Conservation (phyloP, 2,329 filamentous ascomycete genomes). For the Alternaria viburni region DNA sequence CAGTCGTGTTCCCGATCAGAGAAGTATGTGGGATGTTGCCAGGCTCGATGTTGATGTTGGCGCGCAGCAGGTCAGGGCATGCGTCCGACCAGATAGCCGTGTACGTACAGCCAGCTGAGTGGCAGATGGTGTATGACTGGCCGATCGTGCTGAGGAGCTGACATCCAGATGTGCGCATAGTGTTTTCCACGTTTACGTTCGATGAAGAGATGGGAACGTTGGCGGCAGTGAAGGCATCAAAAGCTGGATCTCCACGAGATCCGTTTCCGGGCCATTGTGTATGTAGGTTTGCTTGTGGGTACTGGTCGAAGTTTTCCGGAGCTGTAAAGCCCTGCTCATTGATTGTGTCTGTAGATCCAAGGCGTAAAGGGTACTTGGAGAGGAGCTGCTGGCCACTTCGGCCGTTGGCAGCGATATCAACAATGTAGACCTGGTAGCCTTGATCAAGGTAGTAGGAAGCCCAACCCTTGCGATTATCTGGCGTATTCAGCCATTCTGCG, state of each 20-base stretch:
- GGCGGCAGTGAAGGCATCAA: conserved; percentile 25
- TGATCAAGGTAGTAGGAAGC: conserved; percentile 26
- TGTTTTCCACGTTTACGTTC: conserved; percentile 23
- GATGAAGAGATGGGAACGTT: conserved; percentile 24
- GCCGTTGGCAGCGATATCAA: conserved; percentile 21
- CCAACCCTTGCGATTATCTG: conserved; percentile 25
- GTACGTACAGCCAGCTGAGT: conserved; percentile 29
- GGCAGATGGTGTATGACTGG: conserved; percentile 25
- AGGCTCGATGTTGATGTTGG: conserved; percentile 32
- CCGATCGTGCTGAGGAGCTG: conserved; percentile 24
- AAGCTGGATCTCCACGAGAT: conserved; percentile 21
- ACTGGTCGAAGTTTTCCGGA: conserved; percentile 16
- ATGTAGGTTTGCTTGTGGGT: conserved; percentile 20
- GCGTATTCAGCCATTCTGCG: conserved; percentile 25
- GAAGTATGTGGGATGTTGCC: conserved; percentile 22
- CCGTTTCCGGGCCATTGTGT: conserved; percentile 31
- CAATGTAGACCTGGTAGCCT: conserved; percentile 30
- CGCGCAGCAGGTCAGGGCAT: conserved; percentile 26
- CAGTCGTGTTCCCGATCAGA: conserved; percentile 3
- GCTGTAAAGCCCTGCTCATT: conserved; percentile 23
- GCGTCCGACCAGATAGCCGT: conserved; percentile 29
- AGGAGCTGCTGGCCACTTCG: conserved; percentile 11
- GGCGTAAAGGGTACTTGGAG: conserved; percentile 10
- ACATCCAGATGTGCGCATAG: conserved; percentile 24
- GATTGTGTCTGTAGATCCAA: conserved; percentile 19